These are phyloP conservation scores for Aspergillus phoenicis DNA, from an alignment of 2,329 filamentous ascomycete species.

Conservation along the genomic window DNA sequence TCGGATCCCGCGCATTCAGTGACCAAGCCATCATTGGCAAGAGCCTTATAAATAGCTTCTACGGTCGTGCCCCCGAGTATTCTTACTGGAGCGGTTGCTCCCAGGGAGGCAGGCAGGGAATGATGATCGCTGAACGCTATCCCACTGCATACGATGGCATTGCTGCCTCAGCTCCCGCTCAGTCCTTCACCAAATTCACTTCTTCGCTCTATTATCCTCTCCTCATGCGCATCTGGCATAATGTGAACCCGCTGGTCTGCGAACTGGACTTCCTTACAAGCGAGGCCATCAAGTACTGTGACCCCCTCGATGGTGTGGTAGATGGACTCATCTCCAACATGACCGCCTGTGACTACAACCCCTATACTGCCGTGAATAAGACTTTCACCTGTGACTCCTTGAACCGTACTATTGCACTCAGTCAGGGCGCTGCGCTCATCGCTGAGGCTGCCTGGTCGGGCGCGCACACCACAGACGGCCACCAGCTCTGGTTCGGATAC, in stretches of 20 bases:
- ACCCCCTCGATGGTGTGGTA: conserved; percentile 7
- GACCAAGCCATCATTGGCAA: conserved; percentile 30
- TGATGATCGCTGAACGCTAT: conserved; percentile 47
- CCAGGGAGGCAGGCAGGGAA: conserved; percentile 49
- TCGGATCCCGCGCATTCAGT: neutral
- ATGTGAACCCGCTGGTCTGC: neutral
- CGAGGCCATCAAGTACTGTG: conserved; percentile 2
- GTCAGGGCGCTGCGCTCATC: conserved; percentile 8
- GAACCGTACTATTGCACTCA: conserved; percentile 6
- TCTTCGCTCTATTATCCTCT: neutral
- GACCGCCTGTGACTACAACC: conserved; percentile 2
- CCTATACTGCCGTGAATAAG: conserved; percentile 2
- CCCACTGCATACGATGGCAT: conserved; percentile 52
- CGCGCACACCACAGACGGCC: conserved; percentile 44
- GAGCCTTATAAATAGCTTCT: conserved; percentile 32
- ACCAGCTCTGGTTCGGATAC: conserved; percentile 48
- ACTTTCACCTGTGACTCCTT: conserved; percentile 1
- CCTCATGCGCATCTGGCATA: neutral
- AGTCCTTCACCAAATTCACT: conserved; percentile 2
- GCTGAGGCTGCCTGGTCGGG: conserved; percentile 15
- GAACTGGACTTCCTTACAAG: neutral
- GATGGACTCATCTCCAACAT: conserved; percentile 9
- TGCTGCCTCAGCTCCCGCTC: conserved; percentile 45
- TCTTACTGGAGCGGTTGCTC: conserved; percentile 53
- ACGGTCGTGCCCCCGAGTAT: conserved; percentile 33